phyloP scores from a whole-genome alignment of 2,329 filamentous ascomycete species.

The Didymella glomerata region DNA sequence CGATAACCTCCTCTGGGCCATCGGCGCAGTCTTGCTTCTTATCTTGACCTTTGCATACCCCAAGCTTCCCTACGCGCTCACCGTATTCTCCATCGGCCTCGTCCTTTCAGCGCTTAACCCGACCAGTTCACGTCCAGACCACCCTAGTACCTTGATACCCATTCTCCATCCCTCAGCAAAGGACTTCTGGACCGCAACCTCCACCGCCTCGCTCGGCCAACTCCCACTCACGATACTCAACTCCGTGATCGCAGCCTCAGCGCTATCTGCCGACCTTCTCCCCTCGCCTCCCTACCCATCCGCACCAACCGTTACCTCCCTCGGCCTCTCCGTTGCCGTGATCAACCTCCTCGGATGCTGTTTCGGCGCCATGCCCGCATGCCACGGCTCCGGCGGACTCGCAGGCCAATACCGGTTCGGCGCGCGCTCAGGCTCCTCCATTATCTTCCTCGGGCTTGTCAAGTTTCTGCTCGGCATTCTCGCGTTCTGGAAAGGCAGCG shows the following conservation, averaged over 20 bases:
- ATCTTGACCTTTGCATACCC: slow-evolving; percentile 71
- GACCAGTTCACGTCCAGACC: slow-evolving; percentile 9
- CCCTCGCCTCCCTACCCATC: slow-evolving; percentile 65
- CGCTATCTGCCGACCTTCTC: slow-evolving; percentile 79
- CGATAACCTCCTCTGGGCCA: slow-evolving; percentile 81
- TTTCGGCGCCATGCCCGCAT: slow-evolving; percentile 95
- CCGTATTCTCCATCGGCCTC: slow-evolving; percentile 74
- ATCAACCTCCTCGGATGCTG: slow-evolving; percentile 89
- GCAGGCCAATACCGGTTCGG: slow-evolving; percentile 93
- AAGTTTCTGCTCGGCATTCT: slow-evolving; percentile 78
- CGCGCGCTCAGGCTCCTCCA: slow-evolving; percentile 83
- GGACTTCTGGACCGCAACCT: slow-evolving; percentile 63
- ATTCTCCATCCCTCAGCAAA: slow-evolving; percentile 55
- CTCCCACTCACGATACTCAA: slow-evolving; percentile 92
- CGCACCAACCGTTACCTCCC: slow-evolving; percentile 74
- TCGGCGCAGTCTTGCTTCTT: slow-evolving; percentile 76
- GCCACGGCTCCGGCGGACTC: slow-evolving; percentile 89
- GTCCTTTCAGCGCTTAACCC: slow-evolving; percentile 64
- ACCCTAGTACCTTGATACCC: slow-evolving; percentile 64
- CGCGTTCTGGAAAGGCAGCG: slow-evolving; percentile 69
- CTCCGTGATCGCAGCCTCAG: slow-evolving; percentile 86
- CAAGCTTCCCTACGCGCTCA: slow-evolving; percentile 79
- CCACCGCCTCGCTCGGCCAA: slow-evolving; percentile 80
- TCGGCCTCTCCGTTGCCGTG: slow-evolving; percentile 80
- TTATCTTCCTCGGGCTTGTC: slow-evolving; percentile 78